These are phyloP conservation scores for Cyberlindnera nakhonratchasimensis DNA, from an alignment of 805 yeast species.

Conservation along the genomic window DNA sequence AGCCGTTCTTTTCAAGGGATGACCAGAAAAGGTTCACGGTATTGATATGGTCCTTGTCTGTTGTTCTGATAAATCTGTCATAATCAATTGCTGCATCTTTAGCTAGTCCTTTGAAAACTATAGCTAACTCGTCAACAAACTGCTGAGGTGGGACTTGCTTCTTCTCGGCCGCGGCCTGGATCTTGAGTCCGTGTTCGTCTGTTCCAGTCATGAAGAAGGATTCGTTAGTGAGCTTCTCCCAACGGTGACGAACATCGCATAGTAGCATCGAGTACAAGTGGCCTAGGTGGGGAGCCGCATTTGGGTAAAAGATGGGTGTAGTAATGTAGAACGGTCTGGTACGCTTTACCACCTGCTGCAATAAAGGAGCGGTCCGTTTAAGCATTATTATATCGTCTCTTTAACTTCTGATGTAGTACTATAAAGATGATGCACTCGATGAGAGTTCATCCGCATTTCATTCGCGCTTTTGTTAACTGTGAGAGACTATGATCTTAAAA, in stretches of 20 bases:
- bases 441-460: not conserved
- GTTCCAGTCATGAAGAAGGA: conserved; percentile 82
- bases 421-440: too few relatives aligned
- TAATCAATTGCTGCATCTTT: conserved; percentile 50
- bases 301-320: conserved; percentile 94
- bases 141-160: conserved; percentile 52
- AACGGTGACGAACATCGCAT: conserved; percentile 74
- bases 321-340: conserved; percentile 49
- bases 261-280: conserved; percentile 86
- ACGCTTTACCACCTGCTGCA: conserved; percentile 1
- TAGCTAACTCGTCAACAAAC: conserved; percentile 70
- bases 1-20: conserved; percentile 52
- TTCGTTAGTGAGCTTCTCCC: conserved; percentile 50
- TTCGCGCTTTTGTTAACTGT: conserved; percentile 1
- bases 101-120: conserved; percentile 64
- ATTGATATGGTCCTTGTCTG: conserved; percentile 71
- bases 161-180: conserved; percentile 75
- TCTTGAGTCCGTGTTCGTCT: conserved; percentile 95
- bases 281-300: conserved; percentile 93
- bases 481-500: not conserved
- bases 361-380: conserved; percentile 8
- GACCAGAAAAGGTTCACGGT: conserved; percentile 74
- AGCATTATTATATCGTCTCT: too few relatives aligned
- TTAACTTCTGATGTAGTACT: too few relatives aligned
- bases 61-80: conserved; percentile 85